Conservation (phyloP, 495 filamentous ascomycete genomes). For the Choiromyces venosus region DNA sequence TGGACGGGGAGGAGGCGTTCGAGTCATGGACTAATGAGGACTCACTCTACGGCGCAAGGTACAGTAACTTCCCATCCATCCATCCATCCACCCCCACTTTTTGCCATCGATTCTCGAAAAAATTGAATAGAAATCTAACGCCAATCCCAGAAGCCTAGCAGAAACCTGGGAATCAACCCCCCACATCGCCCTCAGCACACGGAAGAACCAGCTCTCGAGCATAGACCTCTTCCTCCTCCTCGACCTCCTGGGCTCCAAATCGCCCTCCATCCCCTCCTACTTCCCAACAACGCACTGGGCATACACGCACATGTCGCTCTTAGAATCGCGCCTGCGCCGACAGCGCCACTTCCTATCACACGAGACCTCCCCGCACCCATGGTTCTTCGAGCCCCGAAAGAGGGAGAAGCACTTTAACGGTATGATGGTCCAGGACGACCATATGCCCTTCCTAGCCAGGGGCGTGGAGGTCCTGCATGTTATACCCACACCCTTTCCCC, state of each 20-base stretch:
- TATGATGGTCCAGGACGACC: constrained; percentile 70
- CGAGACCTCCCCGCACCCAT: constrained; percentile 46
- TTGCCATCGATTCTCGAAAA: too few relatives aligned
- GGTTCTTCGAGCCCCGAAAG: constrained; percentile 40
- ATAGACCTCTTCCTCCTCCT: constrained; percentile 90
- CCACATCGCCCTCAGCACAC: constrained; percentile 66
- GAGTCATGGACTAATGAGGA: constrained; percentile 68
- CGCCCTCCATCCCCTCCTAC: constrained; percentile 70
- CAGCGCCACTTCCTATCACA: constrained; percentile 48
- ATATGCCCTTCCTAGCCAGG: constrained; percentile 75
- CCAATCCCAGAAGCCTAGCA: constrained; percentile 56
- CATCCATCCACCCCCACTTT: background rate
- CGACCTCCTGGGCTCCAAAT: constrained; percentile 71
- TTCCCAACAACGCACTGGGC: constrained; percentile 92
- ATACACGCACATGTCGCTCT: constrained; percentile 61
- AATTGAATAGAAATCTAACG: background rate
- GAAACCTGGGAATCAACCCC: constrained; percentile 62
- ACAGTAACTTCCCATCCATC: background rate
- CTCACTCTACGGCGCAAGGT: constrained; percentile 81
- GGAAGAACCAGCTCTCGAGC: constrained; percentile 63
- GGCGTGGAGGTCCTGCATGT: constrained; percentile 86
- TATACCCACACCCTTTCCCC: constrained; percentile 75
- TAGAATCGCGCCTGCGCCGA: constrained; percentile 66
- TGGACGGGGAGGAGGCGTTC: constrained; percentile 96
- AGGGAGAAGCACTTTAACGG: constrained; percentile 47